Evolutionary conservation across 148 eudicot species (phyloP).

Genomic region (Heliamphora exappendiculata): DNA sequence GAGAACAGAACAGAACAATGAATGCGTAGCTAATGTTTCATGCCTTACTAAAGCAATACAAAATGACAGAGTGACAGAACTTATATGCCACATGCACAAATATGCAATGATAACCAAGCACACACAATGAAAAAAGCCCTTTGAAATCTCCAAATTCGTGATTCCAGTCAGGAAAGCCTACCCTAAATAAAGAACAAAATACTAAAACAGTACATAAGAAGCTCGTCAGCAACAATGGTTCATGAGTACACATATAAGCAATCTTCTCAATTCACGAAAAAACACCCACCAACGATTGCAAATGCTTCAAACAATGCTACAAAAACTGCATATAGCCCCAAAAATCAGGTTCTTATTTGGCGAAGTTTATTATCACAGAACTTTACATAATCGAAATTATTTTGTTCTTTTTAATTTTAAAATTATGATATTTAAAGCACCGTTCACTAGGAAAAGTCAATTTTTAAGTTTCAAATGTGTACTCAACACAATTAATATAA

Average conservation of each 20-base stretch:
- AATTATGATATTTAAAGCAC: neutral
- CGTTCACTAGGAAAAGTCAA: neutral
- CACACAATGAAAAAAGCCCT: neutral
- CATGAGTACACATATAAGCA: neutral
- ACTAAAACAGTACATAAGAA: neutral
- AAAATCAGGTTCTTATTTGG: no score
- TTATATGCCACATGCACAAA: neutral
- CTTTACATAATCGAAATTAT: neutral
- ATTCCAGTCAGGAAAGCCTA: neutral
- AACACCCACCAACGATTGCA: neutral
- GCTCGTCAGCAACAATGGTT: neutral
- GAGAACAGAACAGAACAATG: neutral
- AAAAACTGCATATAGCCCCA: neutral
- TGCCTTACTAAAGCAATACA: neutral
- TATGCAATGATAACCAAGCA: neutral
- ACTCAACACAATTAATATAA: neutral
- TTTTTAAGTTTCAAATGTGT: neutral
- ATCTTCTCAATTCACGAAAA: neutral
- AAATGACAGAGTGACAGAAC: conserved; percentile 1
- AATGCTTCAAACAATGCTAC: neutral
- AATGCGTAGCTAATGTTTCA: neutral
- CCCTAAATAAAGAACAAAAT: neutral
- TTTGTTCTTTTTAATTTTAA: neutral
- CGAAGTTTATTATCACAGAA: neutral
- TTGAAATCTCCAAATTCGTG: neutral